These are phyloP conservation scores for Cladosporium sp. DNA, from an alignment of 2,329 filamentous ascomycete species.

Conservation along the genomic window DNA sequence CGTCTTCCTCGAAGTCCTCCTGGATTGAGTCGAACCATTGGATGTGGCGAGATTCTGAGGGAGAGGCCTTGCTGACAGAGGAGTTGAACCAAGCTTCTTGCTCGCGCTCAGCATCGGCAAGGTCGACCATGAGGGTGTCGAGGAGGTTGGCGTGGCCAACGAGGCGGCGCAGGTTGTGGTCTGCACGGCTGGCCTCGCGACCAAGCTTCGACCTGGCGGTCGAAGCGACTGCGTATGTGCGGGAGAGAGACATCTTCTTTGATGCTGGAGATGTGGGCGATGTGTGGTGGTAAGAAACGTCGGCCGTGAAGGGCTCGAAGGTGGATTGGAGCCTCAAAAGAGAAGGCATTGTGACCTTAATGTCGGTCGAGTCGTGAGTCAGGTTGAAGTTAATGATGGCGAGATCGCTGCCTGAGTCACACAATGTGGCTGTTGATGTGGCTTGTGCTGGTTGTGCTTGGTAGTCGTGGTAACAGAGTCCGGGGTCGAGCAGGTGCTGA, in stretches of 20 bases:
- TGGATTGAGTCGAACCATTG: constrained; percentile 80
- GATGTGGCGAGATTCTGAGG: constrained; percentile 65
- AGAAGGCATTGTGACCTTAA: constrained; percentile 42
- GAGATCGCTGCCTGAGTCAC: constrained; percentile 18
- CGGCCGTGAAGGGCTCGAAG: constrained; percentile 43
- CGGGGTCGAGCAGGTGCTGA: background rate
- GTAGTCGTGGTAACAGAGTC: background rate
- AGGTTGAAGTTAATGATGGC: constrained; percentile 18
- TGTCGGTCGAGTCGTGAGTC: constrained; percentile 15
- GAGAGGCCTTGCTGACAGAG: constrained; percentile 72
- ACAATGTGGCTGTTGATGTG: constrained; percentile 12
- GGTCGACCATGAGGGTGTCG: constrained; percentile 85
- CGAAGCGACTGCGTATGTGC: constrained; percentile 98
- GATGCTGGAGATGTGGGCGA: constrained; percentile 41
- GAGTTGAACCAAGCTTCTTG: constrained; percentile 98
- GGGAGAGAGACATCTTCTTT: constrained; percentile 92
- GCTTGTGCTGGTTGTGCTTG: constrained; percentile 8
- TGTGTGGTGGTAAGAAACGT: constrained; percentile 39
- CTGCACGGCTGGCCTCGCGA: constrained; percentile 78
- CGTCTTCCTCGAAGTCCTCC: constrained; percentile 69
- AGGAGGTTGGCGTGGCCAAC: constrained; percentile 98
- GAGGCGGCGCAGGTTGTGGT: constrained; percentile 91
- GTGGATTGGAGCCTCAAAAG: constrained; percentile 44
- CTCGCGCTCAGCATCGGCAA: constrained; percentile 89
- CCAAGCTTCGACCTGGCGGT: constrained; percentile 95